Conservation (phyloP, 768 basidiomycete species). For the Pholiota molesta region DNA sequence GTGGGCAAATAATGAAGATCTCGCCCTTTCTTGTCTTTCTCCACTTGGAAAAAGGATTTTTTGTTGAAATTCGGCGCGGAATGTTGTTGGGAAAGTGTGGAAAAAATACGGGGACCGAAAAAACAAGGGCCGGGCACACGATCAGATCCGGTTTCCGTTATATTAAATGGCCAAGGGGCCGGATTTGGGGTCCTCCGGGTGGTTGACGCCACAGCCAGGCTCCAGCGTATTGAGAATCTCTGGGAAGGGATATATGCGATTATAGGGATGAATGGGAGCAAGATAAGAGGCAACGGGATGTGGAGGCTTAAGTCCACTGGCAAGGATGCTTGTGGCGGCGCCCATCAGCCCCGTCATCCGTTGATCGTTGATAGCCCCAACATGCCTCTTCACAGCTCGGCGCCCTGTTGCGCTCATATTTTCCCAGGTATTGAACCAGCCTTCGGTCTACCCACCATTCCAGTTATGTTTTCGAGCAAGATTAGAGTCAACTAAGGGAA, state of each 20-base stretch:
- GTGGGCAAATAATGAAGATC: conserved; percentile 10
- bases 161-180: background rate
- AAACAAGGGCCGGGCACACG: conserved; percentile 10
- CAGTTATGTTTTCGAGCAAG: too few relatives aligned
- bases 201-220: background rate
- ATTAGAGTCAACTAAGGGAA: too few relatives aligned
- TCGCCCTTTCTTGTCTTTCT: background rate
- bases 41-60: conserved; percentile 3
- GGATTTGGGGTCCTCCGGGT: background rate
- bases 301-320: background rate
- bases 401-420: background rate
- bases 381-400: background rate
- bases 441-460: too few relatives aligned
- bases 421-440: too few relatives aligned
- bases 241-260: background rate
- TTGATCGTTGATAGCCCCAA: background rate
- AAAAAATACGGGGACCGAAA: conserved; percentile 23
- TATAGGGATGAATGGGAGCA: background rate
- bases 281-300: background rate
- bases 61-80: conserved; percentile 12
- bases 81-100: conserved; percentile 9
- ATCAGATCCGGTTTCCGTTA: conserved; percentile 16
- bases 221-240: too few relatives aligned
- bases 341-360: background rate
- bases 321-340: conserved; percentile 2